Evolutionary conservation across 2,329 filamentous ascomycete genomes (phyloP).

Genomic region (Colletotrichum sp.): DNA sequence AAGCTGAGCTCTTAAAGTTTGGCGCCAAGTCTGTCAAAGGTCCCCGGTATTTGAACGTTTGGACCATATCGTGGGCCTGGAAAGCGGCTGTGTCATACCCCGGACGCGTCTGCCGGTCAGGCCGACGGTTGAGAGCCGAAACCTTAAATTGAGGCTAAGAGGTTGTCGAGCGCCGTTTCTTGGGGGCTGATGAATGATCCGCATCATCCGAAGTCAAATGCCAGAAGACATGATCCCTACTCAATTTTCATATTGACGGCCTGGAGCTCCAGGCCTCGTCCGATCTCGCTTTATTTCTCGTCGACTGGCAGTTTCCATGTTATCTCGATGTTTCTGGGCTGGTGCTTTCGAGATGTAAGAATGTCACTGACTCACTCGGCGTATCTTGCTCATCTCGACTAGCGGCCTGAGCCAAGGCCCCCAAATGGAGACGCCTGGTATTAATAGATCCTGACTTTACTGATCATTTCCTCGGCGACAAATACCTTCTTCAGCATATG

Average conservation of each 20-base stretch:
- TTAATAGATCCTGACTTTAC: neutral
- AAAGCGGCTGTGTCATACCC: neutral
- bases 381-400: neutral
- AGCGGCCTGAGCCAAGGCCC: neutral
- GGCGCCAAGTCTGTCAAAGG: neutral
- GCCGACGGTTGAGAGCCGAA: neutral
- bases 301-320: rapidly evolving
- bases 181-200: neutral
- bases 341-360: neutral
- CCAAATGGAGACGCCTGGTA: neutral
- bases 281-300: neutral
- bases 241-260: neutral
- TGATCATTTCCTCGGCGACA: neutral
- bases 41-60: neutral
- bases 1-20: neutral
- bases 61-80: neutral
- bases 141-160: neutral
- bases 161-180: neutral
- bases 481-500: neutral
- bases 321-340: neutral
- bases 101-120: neutral
- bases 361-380: neutral
- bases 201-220: neutral
- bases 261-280: neutral
- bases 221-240: neutral